phyloP scores from a whole-genome alignment of 2,329 filamentous ascomycete species.

The Sordariomycetes sp. region DNA sequence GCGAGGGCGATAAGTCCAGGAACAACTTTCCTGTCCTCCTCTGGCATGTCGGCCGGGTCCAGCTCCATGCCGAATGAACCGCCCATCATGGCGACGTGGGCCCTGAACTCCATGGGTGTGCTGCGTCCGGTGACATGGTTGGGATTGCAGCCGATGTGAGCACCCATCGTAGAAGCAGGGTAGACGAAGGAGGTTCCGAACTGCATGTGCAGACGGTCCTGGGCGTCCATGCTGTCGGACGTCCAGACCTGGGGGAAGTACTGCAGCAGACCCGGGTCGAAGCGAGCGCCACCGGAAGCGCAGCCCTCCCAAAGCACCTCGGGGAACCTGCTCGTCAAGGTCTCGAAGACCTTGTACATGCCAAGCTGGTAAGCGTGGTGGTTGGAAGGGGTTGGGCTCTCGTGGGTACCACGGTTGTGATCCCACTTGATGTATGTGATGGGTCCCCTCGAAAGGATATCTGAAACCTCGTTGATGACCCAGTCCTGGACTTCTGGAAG shows the following conservation, averaged over 20 bases:
- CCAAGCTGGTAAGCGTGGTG: slow-evolving; percentile 54
- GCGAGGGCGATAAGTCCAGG: slow-evolving; percentile 44
- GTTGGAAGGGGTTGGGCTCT: slow-evolving; percentile 41
- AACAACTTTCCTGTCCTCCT: slow-evolving; percentile 40
- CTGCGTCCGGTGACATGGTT: slow-evolving; percentile 48
- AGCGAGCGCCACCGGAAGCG: slow-evolving; percentile 54
- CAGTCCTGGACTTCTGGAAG: slow-evolving; percentile 54
- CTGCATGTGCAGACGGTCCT: slow-evolving; percentile 52
- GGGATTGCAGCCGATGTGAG: slow-evolving; percentile 53
- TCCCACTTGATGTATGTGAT: slow-evolving; percentile 61
- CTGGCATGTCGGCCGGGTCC: slow-evolving; percentile 40
- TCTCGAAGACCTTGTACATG: slow-evolving; percentile 52
- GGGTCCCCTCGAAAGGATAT: slow-evolving; percentile 39
- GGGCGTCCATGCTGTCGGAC: slow-evolving; percentile 54
- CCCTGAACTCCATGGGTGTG: slow-evolving; percentile 49
- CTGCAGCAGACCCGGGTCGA: slow-evolving; percentile 53
- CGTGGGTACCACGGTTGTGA: slow-evolving; percentile 57
- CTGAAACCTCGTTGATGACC: slow-evolving; percentile 45
- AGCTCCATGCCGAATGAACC: slow-evolving; percentile 58
- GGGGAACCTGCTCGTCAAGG: slow-evolving; percentile 48
- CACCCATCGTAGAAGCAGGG: slow-evolving; percentile 54
- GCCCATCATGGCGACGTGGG: slow-evolving; percentile 60
- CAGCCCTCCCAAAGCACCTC: slow-evolving; percentile 58
- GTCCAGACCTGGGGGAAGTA: slow-evolving; percentile 61
- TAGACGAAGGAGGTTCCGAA: slow-evolving; percentile 56